Evolutionary conservation across 805 yeast genomes (phyloP), one percentile per base, ranked within the genome.

Genomic region (Lachancea mirantina): DNA sequence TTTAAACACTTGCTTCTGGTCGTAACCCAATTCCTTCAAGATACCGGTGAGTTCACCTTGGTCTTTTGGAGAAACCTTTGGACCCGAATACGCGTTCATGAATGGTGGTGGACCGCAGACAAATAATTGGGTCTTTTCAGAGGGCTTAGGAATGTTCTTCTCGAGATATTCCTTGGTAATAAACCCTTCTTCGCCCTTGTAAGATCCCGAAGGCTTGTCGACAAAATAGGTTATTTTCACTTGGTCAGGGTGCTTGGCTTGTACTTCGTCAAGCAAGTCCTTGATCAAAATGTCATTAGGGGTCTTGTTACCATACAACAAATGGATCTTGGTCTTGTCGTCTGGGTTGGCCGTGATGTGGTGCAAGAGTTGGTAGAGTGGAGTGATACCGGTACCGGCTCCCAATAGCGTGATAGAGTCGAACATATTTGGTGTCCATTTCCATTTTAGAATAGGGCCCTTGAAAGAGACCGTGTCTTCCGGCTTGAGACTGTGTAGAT

Each of bases 331-430:
- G 52, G 98, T 92, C 61, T 84, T 80, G 66, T 92, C 97, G 28
- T 63, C 66, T 36, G 94, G 88, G 70, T 88, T 76, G 56, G 70
- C 68, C 52, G 83, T 70, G 56, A 89, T 73, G 57, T 75, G 78
- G 52, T 76, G 80, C 42, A 84, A 60, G 59, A 92, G 64, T 69
- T 92, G 98, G 70, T 72, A 88, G 62, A 92, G 70, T 39, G 98
- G 98, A 29, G 96, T 84, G 60, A 92, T 88, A 64, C 97, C 97
- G 32, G 94, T 72, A 56, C 98, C 98, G 54, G 95, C 98, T 50
- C 96, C 97, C 47, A 92, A 68, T 57, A 92, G 72, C 38, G 80
- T 75, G 57, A 92, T 76, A 45, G 76, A 67, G 52, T 82, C 74
- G 68, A 74, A 89, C 57, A 78, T 74, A 70, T 92, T 89, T 47